Evolutionary conservation across 805 yeast species (phyloP), one percentile per base, ranked within the genome.

Genomic region (Candida chauliodis): DNA sequence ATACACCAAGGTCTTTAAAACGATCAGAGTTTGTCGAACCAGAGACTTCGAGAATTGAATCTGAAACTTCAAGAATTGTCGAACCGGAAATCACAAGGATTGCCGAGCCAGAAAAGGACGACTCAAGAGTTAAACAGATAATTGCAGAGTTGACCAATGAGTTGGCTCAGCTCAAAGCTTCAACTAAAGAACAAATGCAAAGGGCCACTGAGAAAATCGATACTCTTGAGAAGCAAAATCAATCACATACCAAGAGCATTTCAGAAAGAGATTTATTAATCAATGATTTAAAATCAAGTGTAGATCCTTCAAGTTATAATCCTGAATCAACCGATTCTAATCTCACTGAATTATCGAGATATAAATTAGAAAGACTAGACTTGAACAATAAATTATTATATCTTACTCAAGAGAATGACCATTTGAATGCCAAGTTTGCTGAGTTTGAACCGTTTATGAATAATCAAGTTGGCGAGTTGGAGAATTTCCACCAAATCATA

Each of bases 191-290:
- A 4, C 81, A 78, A 45, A 80, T 83, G 45, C 67, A 63, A 35
- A 61, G 66, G 35, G 90, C 89, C 0, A 74, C 79, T 46, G 69
- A 69, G 14, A 73, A 72, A 40, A 78, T 83, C 16, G 57, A 56
- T 16, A 49, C 51, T 15, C 60, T 84, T 24, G 85, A 80, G 42
- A 20, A 40, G 10, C 66, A 69, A 40, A 45, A 49, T 36, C 52
- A 46, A 30, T 28, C 34, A 6, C 42, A 42, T 37, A 41, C 38
- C 30, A 16, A 38, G 31, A 32, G 37, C 8, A 20, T 38, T 32
- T 36, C 43, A 2, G 71, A 65, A 35, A 61, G 54, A 42, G 65
- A 63, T 36, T 32, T 28, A 5, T 38, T 67, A 10, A 56, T 67
- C 30, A 42, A 40, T 6, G 71, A 64, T 40, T 54, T 67, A 44